These are phyloP conservation scores for Escallonia herrerae DNA, from an alignment of 129 eudicot species.

Conservation along the genomic window DNA sequence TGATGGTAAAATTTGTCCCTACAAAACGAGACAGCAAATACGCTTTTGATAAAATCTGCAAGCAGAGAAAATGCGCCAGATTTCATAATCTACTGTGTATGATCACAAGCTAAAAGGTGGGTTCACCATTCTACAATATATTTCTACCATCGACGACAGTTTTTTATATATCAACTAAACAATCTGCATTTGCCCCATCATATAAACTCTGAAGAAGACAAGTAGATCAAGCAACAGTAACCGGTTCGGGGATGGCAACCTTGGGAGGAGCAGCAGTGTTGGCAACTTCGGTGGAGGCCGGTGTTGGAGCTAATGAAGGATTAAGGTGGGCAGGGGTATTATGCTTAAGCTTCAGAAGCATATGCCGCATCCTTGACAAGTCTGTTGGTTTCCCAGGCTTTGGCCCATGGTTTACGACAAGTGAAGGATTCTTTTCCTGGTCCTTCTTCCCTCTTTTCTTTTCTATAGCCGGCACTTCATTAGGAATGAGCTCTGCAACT, in stretches of 20 bases:
- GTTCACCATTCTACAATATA: no score
- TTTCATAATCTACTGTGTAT: no score
- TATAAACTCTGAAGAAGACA: not conserved
- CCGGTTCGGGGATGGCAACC: constrained; percentile 16
- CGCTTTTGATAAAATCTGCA: no score
- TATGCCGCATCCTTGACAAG: constrained; percentile 57
- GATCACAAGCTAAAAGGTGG: no score
- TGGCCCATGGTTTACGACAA: constrained; percentile 49
- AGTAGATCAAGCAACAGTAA: constrained; percentile 33
- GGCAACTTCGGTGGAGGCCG: constrained; percentile 11
- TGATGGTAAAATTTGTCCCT: no score
- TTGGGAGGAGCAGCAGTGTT: constrained; percentile 6
- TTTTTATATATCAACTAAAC: no score
- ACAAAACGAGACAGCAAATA: no score
- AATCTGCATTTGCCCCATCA: not conserved
- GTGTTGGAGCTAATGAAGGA: constrained; percentile 25
- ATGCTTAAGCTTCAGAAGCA: constrained; percentile 45
- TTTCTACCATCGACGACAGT: no score
- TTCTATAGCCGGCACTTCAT: not conserved
- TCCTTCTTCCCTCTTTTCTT: not conserved
- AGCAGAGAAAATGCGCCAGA: no score
- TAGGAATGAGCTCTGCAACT: constrained; percentile 5
- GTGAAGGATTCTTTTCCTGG: not conserved
- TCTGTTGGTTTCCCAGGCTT: constrained; percentile 78
- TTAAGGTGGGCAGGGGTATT: constrained; percentile 45